Conservation (phyloP, 2,329 filamentous ascomycete genomes). For the Immersiporthe knoxdaviesiana region DNA sequence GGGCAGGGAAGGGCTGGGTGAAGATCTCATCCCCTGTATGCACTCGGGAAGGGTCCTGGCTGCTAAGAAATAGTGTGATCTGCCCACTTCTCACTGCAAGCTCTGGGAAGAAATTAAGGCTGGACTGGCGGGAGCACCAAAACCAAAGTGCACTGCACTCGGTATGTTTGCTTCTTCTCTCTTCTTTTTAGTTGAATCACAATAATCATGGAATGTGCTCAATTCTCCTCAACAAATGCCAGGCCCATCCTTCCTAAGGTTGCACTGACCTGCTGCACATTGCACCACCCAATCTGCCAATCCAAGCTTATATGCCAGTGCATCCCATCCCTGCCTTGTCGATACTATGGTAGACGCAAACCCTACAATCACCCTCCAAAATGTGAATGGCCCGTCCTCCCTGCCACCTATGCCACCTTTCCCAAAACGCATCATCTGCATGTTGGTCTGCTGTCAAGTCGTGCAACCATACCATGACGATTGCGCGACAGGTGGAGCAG, state of each 20-base stretch:
- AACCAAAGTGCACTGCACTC: too few relatives aligned
- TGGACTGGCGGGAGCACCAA: too few relatives aligned
- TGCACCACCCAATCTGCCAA: not conserved
- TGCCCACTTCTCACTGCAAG: not conserved
- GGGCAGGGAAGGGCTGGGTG: not conserved
- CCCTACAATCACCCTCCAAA: not conserved
- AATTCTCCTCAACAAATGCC: not conserved
- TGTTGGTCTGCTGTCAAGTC: constrained; percentile 28
- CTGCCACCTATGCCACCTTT: not conserved
- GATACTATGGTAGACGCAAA: too few relatives aligned
- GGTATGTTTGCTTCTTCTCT: too few relatives aligned
- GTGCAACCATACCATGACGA: constrained; percentile 17
- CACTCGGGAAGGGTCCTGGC: not conserved
- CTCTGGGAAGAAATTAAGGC: too few relatives aligned
- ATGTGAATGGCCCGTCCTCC: constrained; percentile 9
- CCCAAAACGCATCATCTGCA: constrained; percentile 11
- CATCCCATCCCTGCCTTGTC: not conserved
- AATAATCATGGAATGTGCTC: not conserved
- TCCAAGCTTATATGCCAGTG: too few relatives aligned
- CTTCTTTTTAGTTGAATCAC: too few relatives aligned
- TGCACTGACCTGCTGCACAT: too few relatives aligned
- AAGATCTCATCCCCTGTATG: not conserved
- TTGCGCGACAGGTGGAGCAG: constrained; percentile 26
- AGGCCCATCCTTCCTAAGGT: not conserved
- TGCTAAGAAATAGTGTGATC: not conserved